Evolutionary conservation across 306 rosid species (phyloP).

Genomic region (Albizia julibrissin): DNA sequence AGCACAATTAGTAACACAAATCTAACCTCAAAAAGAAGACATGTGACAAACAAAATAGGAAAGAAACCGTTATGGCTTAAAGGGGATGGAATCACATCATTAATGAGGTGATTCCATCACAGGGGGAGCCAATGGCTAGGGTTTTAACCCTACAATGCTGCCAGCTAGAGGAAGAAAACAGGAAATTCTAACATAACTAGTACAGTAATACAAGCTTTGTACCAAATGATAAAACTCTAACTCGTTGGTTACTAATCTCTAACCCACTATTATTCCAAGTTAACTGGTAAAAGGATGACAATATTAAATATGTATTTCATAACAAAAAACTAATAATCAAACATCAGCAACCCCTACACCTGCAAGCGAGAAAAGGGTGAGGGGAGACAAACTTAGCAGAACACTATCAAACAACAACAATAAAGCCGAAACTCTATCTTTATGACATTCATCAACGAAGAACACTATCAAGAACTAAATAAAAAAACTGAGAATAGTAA

Average conservation of each 20-base stretch:
- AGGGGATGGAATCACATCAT: background rate
- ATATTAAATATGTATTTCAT: background rate
- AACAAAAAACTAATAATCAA: background rate
- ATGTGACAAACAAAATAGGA: background rate
- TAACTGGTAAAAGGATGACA: background rate
- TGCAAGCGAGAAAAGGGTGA: background rate
- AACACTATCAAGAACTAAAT: background rate
- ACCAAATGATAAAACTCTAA: background rate
- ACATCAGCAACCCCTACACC: background rate
- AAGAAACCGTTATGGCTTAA: background rate
- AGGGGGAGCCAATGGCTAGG: background rate
- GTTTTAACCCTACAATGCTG: background rate
- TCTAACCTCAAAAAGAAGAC: background rate
- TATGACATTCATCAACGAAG: background rate
- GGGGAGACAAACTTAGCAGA: background rate
- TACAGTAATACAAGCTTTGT: background rate
- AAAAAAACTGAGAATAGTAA: background rate
- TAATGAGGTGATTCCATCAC: background rate
- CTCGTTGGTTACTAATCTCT: background rate
- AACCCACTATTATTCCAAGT: background rate
- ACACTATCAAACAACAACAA: background rate
- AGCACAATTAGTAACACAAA: background rate
- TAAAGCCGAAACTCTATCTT: too few relatives aligned
- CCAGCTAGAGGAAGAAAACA: background rate
- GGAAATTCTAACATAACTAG: background rate